Conservation (phyloP, 345 rosid species). For the Eucalyptus microcorys region DNA sequence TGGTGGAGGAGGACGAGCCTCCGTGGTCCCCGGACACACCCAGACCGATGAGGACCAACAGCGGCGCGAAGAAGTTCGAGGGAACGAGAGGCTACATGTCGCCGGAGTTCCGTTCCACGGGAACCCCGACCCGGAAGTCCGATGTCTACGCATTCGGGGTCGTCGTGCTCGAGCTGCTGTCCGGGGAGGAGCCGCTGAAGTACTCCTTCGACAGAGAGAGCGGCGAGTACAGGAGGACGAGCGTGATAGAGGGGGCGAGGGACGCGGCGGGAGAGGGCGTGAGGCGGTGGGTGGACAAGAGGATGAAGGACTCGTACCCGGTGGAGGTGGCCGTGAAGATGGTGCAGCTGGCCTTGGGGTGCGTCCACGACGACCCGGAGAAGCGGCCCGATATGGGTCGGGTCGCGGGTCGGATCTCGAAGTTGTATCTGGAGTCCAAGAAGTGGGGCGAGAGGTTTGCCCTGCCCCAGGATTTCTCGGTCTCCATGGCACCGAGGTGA, state of each 20-base stretch:
- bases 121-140: constrained; percentile 16
- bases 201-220: constrained; percentile 10
- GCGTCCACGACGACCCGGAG: constrained; percentile 33
- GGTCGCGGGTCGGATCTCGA: constrained; percentile 28
- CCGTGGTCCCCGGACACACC: not conserved
- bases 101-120: constrained; percentile 21
- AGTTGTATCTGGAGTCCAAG: constrained; percentile 28
- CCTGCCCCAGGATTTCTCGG: constrained; percentile 26
- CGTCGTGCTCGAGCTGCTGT: constrained; percentile 29
- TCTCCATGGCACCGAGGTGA: constrained; percentile 41
- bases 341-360: constrained; percentile 32
- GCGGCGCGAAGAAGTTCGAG: constrained; percentile 12
- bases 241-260: constrained; percentile 29
- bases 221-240: constrained; percentile 13
- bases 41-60: not conserved
- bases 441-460: constrained; percentile 28
- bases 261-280: constrained; percentile 10
- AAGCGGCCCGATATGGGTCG: constrained; percentile 44
- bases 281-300: constrained; percentile 47
- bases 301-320: constrained; percentile 46
- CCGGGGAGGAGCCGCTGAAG: constrained; percentile 34
- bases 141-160: constrained; percentile 50
- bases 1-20: not conserved
- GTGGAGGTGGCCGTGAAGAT: constrained; percentile 44
- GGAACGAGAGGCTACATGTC: constrained; percentile 50